Evolutionary conservation across 148 eudicot genomes (phyloP).

Genomic region (Camellia sinensis): DNA sequence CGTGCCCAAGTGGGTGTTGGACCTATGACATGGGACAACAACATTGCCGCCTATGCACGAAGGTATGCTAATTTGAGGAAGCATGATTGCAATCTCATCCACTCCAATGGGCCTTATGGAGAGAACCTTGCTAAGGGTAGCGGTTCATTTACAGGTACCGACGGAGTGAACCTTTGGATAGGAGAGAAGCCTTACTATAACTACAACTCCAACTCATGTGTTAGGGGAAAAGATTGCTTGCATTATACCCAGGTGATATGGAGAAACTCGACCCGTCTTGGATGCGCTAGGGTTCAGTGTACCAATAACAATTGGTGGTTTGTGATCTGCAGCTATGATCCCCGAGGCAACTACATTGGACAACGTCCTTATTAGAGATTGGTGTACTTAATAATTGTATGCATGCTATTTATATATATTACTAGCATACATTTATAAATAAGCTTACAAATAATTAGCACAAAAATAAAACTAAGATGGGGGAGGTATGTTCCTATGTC

Average conservation of each 20-base stretch:
- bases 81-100: conserved; percentile 14
- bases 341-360: conserved; percentile 17
- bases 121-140: conserved; percentile 33
- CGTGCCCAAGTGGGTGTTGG: conserved; percentile 26
- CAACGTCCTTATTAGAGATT: not conserved
- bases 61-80: conserved; percentile 13
- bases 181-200: conserved; percentile 16
- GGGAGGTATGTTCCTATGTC: not conserved
- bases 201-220: conserved; percentile 8
- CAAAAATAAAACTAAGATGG: too few relatives aligned
- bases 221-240: not conserved
- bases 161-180: conserved; percentile 19
- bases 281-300: conserved; percentile 25
- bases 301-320: conserved; percentile 6
- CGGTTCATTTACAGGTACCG: conserved; percentile 15
- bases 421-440: too few relatives aligned
- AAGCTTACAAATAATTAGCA: too few relatives aligned
- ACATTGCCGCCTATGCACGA: conserved; percentile 22
- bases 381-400: not conserved
- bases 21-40: conserved; percentile 24
- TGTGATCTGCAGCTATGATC: not conserved
- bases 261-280: conserved; percentile 17
- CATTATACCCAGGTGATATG: conserved; percentile 31
- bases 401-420: too few relatives aligned
- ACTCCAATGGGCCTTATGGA: conserved; percentile 23